phyloP scores from a whole-genome alignment of 2,329 filamentous ascomycete species.

The Tolypocladium inflatum region DNA sequence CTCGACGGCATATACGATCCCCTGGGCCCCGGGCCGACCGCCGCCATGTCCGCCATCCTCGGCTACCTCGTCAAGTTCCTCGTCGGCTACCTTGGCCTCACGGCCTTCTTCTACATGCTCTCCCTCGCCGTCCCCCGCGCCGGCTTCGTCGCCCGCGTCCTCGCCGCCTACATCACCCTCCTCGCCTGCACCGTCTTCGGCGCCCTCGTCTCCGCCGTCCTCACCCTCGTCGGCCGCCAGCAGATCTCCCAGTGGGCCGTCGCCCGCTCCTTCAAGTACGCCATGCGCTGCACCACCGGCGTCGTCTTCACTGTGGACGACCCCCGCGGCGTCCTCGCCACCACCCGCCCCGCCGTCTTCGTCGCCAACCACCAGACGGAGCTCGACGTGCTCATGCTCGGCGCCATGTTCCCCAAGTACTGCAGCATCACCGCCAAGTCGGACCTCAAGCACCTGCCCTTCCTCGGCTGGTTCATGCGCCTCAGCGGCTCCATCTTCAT shows the following conservation, averaged over 20 bases:
- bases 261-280: slow-evolving; percentile 68
- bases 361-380: slow-evolving; percentile 95
- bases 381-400: slow-evolving; percentile 88
- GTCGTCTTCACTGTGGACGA: slow-evolving; percentile 70
- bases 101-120: slow-evolving; percentile 50
- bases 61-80: slow-evolving; percentile 35
- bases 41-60: slow-evolving; percentile 26
- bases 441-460: slow-evolving; percentile 65
- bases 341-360: slow-evolving; percentile 74
- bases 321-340: slow-evolving; percentile 49
- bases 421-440: slow-evolving; percentile 91
- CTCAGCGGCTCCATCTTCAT: slow-evolving; percentile 90
- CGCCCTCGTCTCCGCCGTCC: slow-evolving; percentile 59
- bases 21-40: not conserved
- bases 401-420: slow-evolving; percentile 79
- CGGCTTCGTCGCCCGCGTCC: slow-evolving; percentile 59
- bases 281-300: slow-evolving; percentile 67
- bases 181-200: slow-evolving; percentile 60
- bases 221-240: slow-evolving; percentile 63
- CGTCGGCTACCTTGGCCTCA: slow-evolving; percentile 40
- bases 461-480: slow-evolving; percentile 91
- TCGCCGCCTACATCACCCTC: slow-evolving; percentile 57
- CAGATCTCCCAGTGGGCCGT: slow-evolving; percentile 79
- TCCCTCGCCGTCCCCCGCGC: slow-evolving; percentile 48
- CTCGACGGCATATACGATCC: no score